These are phyloP conservation scores for Gracilaria vermiculophylla DNA, from an alignment of 23 red algal genomes.

Conservation along the genomic window DNA sequence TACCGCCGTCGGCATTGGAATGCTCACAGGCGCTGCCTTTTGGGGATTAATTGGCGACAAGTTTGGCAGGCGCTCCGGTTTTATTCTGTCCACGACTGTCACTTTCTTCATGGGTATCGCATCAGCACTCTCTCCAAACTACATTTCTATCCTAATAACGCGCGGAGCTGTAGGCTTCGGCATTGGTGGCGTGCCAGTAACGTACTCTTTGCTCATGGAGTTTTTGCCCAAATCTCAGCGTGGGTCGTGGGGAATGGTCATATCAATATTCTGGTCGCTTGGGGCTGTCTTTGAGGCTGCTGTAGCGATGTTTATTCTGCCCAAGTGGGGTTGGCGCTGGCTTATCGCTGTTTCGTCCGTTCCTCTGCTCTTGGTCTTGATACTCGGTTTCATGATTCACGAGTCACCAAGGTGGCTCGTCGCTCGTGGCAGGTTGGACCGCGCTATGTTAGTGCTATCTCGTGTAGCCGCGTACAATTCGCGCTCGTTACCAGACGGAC, in stretches of 20 bases:
- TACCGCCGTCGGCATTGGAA: constrained; percentile 44
- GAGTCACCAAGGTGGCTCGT: constrained; percentile 56
- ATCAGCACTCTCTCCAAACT: constrained; percentile 37
- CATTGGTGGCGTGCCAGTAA: constrained; percentile 70
- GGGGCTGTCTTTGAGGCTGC: constrained; percentile 52
- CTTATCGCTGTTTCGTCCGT: constrained; percentile 50
- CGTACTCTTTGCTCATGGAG: constrained; percentile 54
- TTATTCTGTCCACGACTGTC: constrained; percentile 52
- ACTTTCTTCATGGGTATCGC: constrained; percentile 39
- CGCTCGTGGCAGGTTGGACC: constrained; percentile 28
- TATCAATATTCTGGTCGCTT: constrained; percentile 63
- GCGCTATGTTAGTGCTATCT: not conserved
- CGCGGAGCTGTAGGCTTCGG: constrained; percentile 60
- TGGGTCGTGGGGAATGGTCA: constrained; percentile 45
- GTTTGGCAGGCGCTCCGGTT: constrained; percentile 16
- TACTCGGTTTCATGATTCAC: not conserved
- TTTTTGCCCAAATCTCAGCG: constrained; percentile 49
- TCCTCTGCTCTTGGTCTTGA: constrained; percentile 12
- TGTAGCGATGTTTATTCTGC: constrained; percentile 43
- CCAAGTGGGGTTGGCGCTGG: constrained; percentile 52
- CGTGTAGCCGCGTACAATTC: constrained; percentile 28
- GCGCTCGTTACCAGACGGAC: not conserved
- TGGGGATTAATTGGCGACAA: constrained; percentile 53
- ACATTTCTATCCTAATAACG: constrained; percentile 3
- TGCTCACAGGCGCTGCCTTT: constrained; percentile 33